phyloP scores from a whole-genome alignment of 2,329 filamentous ascomycete genomes.

The Aplosporella prunicola region DNA sequence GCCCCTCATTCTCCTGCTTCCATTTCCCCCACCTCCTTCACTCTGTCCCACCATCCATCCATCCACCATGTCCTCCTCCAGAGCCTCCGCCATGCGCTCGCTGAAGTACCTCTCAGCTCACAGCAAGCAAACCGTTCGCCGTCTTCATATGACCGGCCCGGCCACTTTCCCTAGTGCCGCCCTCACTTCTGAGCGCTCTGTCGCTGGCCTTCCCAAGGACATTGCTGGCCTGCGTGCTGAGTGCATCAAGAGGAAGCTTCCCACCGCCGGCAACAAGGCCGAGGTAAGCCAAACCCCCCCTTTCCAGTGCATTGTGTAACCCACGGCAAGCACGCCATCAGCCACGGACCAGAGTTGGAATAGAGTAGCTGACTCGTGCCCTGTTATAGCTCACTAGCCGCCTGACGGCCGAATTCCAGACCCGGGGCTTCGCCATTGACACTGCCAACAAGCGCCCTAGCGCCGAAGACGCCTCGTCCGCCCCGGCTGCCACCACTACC shows the following conservation, averaged over 20 bases:
- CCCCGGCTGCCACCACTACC: constrained; percentile 23
- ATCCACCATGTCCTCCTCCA: constrained; percentile 34
- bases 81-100: constrained; percentile 33
- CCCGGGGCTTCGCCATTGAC: constrained; percentile 45
- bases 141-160: constrained; percentile 51
- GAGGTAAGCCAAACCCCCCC: constrained; percentile 32
- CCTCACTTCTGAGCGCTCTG: constrained; percentile 42
- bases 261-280: constrained; percentile 37
- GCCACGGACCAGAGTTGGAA: no score
- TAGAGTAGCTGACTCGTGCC: constrained; percentile 6
- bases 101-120: constrained; percentile 31
- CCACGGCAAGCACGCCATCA: neutral
- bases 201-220: constrained; percentile 41
- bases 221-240: constrained; percentile 43
- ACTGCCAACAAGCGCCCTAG: constrained; percentile 34
- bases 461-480: constrained; percentile 17
- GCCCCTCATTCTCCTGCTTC: neutral
- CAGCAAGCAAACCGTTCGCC: constrained; percentile 34
- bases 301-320: neutral
- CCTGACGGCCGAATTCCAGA: constrained; percentile 44
- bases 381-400: constrained; percentile 42
- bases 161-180: constrained; percentile 44
- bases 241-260: constrained; percentile 41
- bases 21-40: constrained; percentile 5
- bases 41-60: neutral